Base-by-base conservation (phyloP, 73 alveolate species). In the Tetrahymena borealis region DNA sequence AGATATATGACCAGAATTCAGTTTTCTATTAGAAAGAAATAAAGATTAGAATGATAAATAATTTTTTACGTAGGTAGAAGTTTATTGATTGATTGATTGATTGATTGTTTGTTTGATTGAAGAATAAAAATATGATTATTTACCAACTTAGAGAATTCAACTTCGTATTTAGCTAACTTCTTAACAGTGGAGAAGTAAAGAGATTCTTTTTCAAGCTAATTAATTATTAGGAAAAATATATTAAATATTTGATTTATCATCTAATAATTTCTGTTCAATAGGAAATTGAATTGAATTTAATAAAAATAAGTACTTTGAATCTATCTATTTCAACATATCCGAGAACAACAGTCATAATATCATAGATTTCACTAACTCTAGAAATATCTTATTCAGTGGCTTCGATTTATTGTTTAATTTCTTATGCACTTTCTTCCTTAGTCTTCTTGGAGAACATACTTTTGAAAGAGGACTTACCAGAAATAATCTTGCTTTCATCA, bases 401-500 rank as follows among this genome's bases (percentile, higher is more conserved):
- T 32, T 93, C 95, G 16, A 93, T 93, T 39, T 79, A 18, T 40
- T 85, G 24, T 38, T 93, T 78, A 13, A 90, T 39, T 85, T 93
- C 91, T 78, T 39, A 41, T 3, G 78, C 43, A 12, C 32, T 39
- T 93, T 93, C 95, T 79, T 93, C 95, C 40, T 93, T 93, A 36
- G 78, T 93, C 78, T 90, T 39, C 39, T 93, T 93, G 85, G 85
- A 60, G 85, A 93, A 93, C 11, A 93, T 33, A 31, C 78, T 39
- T 39, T 93, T 93, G 7, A 93, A 90, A 16, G 93, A 79, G 16
- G 95, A 79, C 91, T 93, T 93, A 18, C 95, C 95, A 79, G 78
- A 78, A 13, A 79, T 92, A 31, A 93, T 90, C 11, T 93, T 92
- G 24, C 79, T 93, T 38, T 93, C 91, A 18, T 93, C 95, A 16